Conservation (phyloP, 2,329 filamentous ascomycete species). For the Corniculantispora saksenae region DNA sequence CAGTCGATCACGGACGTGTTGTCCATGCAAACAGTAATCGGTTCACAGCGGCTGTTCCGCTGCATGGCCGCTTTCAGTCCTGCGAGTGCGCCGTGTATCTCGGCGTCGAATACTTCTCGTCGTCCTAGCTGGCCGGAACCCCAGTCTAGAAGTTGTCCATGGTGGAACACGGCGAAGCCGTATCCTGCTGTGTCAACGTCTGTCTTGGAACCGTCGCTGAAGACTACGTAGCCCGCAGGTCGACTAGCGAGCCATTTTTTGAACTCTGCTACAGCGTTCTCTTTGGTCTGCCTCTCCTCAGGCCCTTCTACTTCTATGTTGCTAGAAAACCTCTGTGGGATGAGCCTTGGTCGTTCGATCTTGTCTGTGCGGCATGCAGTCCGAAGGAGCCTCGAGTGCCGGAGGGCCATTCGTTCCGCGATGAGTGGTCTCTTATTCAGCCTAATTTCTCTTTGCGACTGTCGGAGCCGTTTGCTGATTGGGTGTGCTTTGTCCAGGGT, state of each 20-base stretch:
- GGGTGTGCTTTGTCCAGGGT: slow-evolving; percentile 7
- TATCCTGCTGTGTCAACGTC: neutral
- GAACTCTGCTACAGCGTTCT: neutral
- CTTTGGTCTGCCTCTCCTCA: neutral
- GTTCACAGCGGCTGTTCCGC: no score
- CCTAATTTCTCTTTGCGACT: slow-evolving; percentile 6
- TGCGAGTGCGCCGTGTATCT: no score
- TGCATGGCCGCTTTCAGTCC: no score
- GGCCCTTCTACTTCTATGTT: neutral
- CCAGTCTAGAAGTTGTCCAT: neutral
- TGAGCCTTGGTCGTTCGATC: slow-evolving; percentile 6
- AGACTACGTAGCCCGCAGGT: neutral
- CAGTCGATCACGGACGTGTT: no score
- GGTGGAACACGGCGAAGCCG: neutral
- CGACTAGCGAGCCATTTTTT: neutral
- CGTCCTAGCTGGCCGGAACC: neutral
- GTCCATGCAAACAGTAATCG: no score
- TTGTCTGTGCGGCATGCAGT: neutral
- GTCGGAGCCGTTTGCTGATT: slow-evolving; percentile 2
- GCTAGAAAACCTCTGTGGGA: slow-evolving; percentile 9
- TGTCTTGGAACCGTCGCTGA: slow-evolving; percentile 8
- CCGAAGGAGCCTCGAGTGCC: slow-evolving; percentile 2
- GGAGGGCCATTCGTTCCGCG: neutral
- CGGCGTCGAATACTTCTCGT: neutral
- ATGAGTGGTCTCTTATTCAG: slow-evolving; percentile 10